Conservation (phyloP, 1,284 basidiomycete species). For the Cutaneotrichosporon cavernicola region DNA sequence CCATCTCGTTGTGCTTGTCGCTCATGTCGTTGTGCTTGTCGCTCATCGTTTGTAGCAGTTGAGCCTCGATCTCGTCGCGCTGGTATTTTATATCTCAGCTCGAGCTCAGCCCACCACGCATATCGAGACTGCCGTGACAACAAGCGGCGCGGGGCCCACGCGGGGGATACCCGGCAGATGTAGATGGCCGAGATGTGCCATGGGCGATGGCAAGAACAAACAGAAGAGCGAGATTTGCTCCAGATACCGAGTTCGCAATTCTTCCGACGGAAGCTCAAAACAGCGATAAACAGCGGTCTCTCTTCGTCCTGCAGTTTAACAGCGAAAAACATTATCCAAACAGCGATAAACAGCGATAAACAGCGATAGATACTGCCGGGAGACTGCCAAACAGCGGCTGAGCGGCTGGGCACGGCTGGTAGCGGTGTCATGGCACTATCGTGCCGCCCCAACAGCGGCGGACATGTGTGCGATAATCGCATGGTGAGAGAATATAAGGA, state of each 20-base stretch:
- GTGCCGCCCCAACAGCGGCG: not conserved
- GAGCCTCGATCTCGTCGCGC: not conserved
- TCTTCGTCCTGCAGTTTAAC: no score
- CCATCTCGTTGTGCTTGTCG: not conserved
- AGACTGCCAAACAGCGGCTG: no score
- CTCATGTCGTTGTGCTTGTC: not conserved
- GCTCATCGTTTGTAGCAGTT: not conserved
- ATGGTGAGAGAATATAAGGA: not conserved
- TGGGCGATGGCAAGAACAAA: not conserved
- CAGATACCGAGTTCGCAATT: no score
- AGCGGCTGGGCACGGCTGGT: no score
- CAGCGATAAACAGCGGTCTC: not conserved
- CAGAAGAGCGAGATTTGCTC: no score
- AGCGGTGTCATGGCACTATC: not conserved
- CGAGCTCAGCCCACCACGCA: not conserved
- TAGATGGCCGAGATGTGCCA: not conserved
- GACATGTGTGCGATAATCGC: not conserved
- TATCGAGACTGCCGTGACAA: not conserved
- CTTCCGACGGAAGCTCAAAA: not conserved
- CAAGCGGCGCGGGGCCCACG: not conserved
- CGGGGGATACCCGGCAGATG: not conserved
- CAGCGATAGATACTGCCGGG: not conserved
- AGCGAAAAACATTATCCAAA: not conserved
- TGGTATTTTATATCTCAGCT: not conserved
- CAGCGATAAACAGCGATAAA: not conserved